A percentile compares a stretch with the other conserved stretches of the same genome.
These are phyloP conservation scores for Acanthamoeba castellanii DNA, from an alignment of 208 protist genomes.

Conservation along the genomic window DNA sequence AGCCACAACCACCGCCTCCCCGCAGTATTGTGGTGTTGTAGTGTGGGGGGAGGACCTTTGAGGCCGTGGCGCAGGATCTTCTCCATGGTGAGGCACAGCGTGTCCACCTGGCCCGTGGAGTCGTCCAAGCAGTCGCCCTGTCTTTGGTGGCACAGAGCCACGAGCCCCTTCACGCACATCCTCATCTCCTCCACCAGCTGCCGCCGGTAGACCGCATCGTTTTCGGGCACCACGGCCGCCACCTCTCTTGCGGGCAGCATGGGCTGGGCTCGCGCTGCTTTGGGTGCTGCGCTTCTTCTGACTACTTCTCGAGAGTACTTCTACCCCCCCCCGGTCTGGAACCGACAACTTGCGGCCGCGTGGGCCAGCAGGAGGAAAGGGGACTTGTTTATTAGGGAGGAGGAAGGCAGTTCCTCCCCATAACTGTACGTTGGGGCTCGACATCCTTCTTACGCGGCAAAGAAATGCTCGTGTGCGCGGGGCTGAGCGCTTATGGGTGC, in stretches of 20 bases:
- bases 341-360: too few species aligned
- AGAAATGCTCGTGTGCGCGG: too few species aligned
- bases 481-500: slow-evolving; percentile 40
- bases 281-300: too few species aligned
- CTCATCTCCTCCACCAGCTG: slow-evolving; percentile 8
- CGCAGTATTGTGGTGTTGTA: too few species aligned
- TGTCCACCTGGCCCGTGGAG: neutral
- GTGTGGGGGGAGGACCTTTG: neutral
- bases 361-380: too few species aligned
- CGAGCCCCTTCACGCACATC: neutral
- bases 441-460: too few species aligned
- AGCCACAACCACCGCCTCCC: too few species aligned
- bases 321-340: too few species aligned
- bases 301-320: too few species aligned
- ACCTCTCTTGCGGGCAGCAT: too few species aligned
- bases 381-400: neutral
- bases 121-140: neutral
- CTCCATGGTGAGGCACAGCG: neutral
- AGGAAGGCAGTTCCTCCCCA: neutral
- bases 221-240: neutral
- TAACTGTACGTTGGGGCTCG: too few species aligned
- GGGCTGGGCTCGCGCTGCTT: too few species aligned
- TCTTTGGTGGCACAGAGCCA: neutral
- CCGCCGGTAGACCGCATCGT: neutral
- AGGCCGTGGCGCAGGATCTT: slow-evolving; percentile 9